These are phyloP conservation scores for Phytophthora vignae DNA, from an alignment of 352 stramenopile species.

Conservation along the genomic window DNA sequence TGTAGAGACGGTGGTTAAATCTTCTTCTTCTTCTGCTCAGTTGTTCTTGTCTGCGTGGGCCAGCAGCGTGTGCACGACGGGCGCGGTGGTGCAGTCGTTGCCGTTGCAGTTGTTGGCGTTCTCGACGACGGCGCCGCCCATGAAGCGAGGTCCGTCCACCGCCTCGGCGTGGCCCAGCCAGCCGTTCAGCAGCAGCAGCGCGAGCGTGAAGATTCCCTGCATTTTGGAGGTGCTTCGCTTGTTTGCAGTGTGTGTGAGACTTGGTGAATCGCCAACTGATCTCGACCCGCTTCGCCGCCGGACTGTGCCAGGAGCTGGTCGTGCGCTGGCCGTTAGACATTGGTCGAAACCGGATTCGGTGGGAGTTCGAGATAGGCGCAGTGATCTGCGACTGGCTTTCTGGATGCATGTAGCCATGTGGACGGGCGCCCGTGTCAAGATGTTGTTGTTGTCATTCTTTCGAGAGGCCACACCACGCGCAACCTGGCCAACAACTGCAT, in stretches of 20 bases:
- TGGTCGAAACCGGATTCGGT: slow-evolving; percentile 23
- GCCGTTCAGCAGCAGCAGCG: slow-evolving; percentile 46
- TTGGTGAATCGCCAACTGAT: slow-evolving; percentile 30
- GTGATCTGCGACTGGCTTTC: slow-evolving; percentile 11
- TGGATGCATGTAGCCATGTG: slow-evolving; percentile 22
- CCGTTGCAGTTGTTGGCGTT: slow-evolving; percentile 15
- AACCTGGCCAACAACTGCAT: slow-evolving; percentile 9
- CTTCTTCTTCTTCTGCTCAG: slow-evolving; percentile 1
- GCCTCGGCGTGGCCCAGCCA: slow-evolving; percentile 24
- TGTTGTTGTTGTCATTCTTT: slow-evolving; percentile 10
- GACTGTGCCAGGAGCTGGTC: slow-evolving; percentile 2
- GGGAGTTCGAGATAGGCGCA: slow-evolving; percentile 17
- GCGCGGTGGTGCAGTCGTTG: slow-evolving; percentile 14
- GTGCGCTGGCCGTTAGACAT: slow-evolving; percentile 32
- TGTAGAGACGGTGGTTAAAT: background rate
- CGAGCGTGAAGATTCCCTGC: slow-evolving; percentile 56
- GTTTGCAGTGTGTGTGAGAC: too few relatives aligned
- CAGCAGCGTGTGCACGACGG: slow-evolving; percentile 28
- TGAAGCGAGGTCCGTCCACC: slow-evolving; percentile 14
- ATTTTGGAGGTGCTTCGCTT: slow-evolving; percentile 13
- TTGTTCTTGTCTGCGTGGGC: slow-evolving; percentile 22
- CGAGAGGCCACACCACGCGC: background rate
- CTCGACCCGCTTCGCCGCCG: background rate
- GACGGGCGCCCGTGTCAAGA: background rate
- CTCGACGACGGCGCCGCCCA: slow-evolving; percentile 31